These are phyloP conservation scores for Lachnellula suecica DNA, from an alignment of 2,329 filamentous ascomycete genomes.

Conservation along the genomic window DNA sequence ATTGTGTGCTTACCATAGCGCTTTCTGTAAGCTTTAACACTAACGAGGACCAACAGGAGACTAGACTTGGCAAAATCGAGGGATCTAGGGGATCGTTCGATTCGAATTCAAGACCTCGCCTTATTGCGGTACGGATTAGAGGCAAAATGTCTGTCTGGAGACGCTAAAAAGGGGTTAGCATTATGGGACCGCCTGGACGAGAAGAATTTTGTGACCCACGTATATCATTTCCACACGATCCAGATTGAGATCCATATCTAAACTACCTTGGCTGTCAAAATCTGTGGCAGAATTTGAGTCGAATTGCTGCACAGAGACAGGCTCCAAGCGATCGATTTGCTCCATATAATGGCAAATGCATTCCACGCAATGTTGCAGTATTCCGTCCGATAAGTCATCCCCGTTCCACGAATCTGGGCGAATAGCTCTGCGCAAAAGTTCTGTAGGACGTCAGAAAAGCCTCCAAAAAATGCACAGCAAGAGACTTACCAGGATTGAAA, in stretches of 20 bases:
- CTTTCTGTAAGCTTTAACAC: slow-evolving; percentile 21
- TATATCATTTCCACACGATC: slow-evolving; percentile 21
- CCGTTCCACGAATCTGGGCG: slow-evolving; percentile 3
- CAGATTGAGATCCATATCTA: slow-evolving; percentile 14
- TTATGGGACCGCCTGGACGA: background rate
- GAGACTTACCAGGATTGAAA: slow-evolving; percentile 22
- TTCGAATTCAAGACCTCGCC: slow-evolving; percentile 12
- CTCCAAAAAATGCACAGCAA: background rate
- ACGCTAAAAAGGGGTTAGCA: slow-evolving; percentile 23
- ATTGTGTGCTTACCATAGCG: slow-evolving; percentile 15
- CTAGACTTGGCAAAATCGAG: slow-evolving; percentile 9
- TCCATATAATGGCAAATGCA: slow-evolving; percentile 15
- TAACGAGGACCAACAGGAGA: slow-evolving; percentile 20
- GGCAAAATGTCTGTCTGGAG: slow-evolving; percentile 18
- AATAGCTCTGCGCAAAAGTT: slow-evolving; percentile 6
- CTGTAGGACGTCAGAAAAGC: slow-evolving; percentile 4
- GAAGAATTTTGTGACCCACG: slow-evolving; percentile 14
- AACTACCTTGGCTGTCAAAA: slow-evolving; percentile 28
- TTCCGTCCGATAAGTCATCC: background rate
- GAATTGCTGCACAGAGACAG: background rate
- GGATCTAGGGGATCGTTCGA: background rate
- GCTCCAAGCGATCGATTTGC: slow-evolving; percentile 18
- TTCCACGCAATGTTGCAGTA: slow-evolving; percentile 4
- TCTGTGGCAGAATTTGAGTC: slow-evolving; percentile 1
- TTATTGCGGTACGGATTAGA: slow-evolving; percentile 11